A percentile compares a stretch with the other conserved stretches of the same genome.
These are phyloP conservation scores for Beverwykella pulmonaria DNA, from an alignment of 495 filamentous ascomycete species.

Conservation along the genomic window DNA sequence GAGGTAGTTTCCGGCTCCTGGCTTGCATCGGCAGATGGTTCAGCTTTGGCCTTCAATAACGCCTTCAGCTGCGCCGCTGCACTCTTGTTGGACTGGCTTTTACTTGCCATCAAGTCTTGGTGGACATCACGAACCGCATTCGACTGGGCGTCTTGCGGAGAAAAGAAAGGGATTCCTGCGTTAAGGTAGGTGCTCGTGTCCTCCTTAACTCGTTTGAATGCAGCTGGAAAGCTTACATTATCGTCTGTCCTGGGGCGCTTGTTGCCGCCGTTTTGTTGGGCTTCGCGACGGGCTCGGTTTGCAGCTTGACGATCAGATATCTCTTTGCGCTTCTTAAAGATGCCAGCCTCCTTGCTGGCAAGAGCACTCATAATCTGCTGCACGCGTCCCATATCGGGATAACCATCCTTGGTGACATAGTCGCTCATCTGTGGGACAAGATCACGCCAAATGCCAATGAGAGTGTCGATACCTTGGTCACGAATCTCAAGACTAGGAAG, in stretches of 20 bases:
- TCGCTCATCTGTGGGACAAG: conserved; percentile 89
- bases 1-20: conserved; percentile 5
- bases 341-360: conserved; percentile 92
- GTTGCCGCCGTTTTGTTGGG: conserved; percentile 61
- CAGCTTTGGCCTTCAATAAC: conserved; percentile 61
- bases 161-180: conserved; percentile 59
- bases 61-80: conserved; percentile 88
- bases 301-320: conserved; percentile 79
- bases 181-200: conserved; percentile 32
- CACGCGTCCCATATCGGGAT: conserved; percentile 81
- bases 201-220: conserved; percentile 32
- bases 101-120: conserved; percentile 87
- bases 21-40: conserved; percentile 13
- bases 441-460: conserved; percentile 94
- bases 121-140: conserved; percentile 67
- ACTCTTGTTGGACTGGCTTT: conserved; percentile 89
- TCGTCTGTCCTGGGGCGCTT: conserved; percentile 1
- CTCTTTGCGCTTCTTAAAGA: conserved; percentile 83
- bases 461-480: conserved; percentile 93
- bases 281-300: conserved; percentile 73
- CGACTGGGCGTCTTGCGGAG: conserved; percentile 60
- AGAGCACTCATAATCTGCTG: conserved; percentile 88
- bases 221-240: neutral
- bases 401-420: conserved; percentile 92
- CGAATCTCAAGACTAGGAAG: conserved; percentile 94